A percentile compares a stretch with the other conserved stretches of the same genome.
These are phyloP conservation scores for Pelargonium citronellum DNA, from an alignment of 441 rosid genomes.

Conservation along the genomic window DNA sequence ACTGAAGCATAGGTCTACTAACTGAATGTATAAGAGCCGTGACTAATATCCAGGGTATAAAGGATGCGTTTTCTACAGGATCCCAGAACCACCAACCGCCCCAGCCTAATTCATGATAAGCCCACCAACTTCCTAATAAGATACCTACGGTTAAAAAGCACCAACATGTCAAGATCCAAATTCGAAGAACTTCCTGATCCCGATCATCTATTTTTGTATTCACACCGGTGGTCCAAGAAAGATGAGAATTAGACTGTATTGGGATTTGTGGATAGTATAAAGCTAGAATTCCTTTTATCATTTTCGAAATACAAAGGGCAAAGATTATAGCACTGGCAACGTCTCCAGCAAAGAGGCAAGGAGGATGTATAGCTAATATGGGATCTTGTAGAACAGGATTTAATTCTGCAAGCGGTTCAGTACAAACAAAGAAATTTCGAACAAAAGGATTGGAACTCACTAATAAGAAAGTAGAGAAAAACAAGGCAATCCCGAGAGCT, in stretches of 20 bases:
- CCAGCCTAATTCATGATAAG: slow-evolving; percentile 2
- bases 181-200: background rate
- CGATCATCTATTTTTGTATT: background rate
- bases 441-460: background rate
- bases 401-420: background rate
- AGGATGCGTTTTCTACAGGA: background rate
- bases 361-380: background rate
- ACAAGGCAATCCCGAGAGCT: background rate
- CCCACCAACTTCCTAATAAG: slow-evolving; percentile 7
- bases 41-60: background rate
- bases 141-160: slow-evolving; percentile 4
- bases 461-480: slow-evolving; percentile 9
- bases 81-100: background rate
- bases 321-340: background rate
- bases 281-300: background rate
- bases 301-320: background rate
- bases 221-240: slow-evolving; percentile 2
- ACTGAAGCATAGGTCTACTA: background rate
- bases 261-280: background rate
- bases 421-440: slow-evolving; percentile 1
- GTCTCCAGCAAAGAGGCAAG: background rate
- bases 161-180: slow-evolving; percentile 7
- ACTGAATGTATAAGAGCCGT: background rate
- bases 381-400: background rate
- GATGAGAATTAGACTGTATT: background rate